Base-by-base conservation (phyloP, 257 asterid genomes). In the Fraxinus anomala region DNA sequence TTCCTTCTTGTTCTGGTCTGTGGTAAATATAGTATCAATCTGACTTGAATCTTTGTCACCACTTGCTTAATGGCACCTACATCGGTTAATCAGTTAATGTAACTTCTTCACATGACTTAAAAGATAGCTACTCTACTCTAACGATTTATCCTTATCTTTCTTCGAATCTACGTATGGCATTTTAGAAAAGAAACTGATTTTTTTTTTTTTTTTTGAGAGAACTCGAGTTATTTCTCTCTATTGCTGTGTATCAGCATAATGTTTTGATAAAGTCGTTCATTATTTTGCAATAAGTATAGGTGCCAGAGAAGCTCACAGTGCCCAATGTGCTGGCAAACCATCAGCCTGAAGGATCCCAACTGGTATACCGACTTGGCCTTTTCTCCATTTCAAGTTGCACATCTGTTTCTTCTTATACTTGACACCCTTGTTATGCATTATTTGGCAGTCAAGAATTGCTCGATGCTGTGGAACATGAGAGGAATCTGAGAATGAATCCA, bases 261-360 rank as follows among this genome's bases (percentile, higher is more conserved):
- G 17, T 11, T 63, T 26, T 63, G 17, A 24, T 63, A 6, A 33
- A 49, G 13, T 73, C 51, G 30, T 54, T 79, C 24, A 40, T 40
- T 40, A 19, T n/a, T n/a, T 73, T n/a, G 63, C 44, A 51, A 71
- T 66, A 47, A 66, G 1, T 80, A 17, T 78, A 94, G 97, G 98
- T 91, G 97, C 79, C 98, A 92, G 89, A 88, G 97, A 85, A 90
- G 98, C 83, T 90, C 97, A 70, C 96, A 92, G 84, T 94, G 97
- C 86, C 98, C 98, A 30, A 94, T 94, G 97, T 94, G 98, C 82
- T 94, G 94, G 98, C 98, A 91, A 78, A 13, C 88, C 30, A 85
- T 94, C 86, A 88, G 91, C 83, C 82, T 94, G 85, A 91, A 91
- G 91, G 97, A 93, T 78, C 91, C 94, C 16, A 85, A 83, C 89